phyloP scores from a whole-genome alignment of 2,329 filamentous ascomycete species.

The Xylariaceae sp. region DNA sequence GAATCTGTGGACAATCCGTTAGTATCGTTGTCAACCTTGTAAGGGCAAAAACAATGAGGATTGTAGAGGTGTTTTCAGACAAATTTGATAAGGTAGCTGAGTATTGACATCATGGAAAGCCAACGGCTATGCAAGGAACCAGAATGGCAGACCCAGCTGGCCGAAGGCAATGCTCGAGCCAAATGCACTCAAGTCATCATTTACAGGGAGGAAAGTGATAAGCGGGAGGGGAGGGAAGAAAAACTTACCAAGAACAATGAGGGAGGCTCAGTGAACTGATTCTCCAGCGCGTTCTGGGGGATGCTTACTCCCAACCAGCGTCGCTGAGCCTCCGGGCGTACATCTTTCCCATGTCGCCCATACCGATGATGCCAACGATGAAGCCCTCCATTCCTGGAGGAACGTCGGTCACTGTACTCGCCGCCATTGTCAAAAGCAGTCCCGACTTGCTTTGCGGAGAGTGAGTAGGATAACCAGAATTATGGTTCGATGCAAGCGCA shows the following conservation, averaged over 20 bases:
- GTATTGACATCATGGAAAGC: constrained; percentile 96
- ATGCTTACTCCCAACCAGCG: constrained; percentile 90
- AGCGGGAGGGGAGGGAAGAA: background rate
- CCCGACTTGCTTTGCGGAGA: background rate
- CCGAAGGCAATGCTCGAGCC: constrained; percentile 90
- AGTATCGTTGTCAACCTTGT: constrained; percentile 17
- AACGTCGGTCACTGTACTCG: constrained; percentile 16
- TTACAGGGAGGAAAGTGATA: constrained; percentile 32
- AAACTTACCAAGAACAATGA: constrained; percentile 36
- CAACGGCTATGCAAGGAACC: constrained; percentile 55
- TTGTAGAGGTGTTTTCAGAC: constrained; percentile 62
- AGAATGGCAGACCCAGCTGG: constrained; percentile 66
- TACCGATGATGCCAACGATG: constrained; percentile 89
- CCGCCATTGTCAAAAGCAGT: constrained; percentile 5
- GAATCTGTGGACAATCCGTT: constrained; percentile 16
- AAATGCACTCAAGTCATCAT: constrained; percentile 99
- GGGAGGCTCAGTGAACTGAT: constrained; percentile 21
- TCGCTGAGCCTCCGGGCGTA: constrained; percentile 83
- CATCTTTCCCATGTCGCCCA: constrained; percentile 99
- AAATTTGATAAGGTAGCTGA: constrained; percentile 90
- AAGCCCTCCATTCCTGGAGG: constrained; percentile 58
- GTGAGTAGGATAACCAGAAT: background rate
- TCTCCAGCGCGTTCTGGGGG: background rate
- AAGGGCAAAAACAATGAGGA: constrained; percentile 2
- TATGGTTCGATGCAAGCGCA: constrained; percentile 1